Base-by-base conservation (phyloP, 1,284 basidiomycete genomes). In the Gastroboletus turbinatus region DNA sequence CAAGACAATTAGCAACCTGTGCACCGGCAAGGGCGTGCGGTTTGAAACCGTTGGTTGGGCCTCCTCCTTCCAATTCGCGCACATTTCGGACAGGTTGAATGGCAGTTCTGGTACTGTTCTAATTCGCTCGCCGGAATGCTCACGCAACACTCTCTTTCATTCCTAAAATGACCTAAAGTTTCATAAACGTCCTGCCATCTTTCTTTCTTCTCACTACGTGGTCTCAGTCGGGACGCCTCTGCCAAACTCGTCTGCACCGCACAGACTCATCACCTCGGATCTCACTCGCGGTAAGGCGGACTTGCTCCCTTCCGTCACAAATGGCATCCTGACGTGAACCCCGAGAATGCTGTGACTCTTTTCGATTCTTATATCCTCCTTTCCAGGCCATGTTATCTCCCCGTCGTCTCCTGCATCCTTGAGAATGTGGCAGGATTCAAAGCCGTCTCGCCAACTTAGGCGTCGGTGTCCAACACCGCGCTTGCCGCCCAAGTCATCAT, bases 161-260 rank as follows among this genome's bases (percentile, higher is more conserved):
- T 73, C 67, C 68, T 60, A 63, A 71, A 67, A 56, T 47, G 62
- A 66, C 49, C 63, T 60, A 71, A 65, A 71, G 68, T 73, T 69
- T 69, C 71, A 73, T 72, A 60, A 70, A 59, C 51, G 14, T 33
- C 47, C 38, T 60, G 42, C 40, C 55, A 62, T 58, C 46, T 62
- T 60, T 51, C 53, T 64, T 63, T 70, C 61, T 64, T 62, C 56
- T 65, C 64, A 60, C 64, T 65, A 60, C 53, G 44, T 50, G 50
- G 54, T 42, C 59, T 63, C 51, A 58, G 58, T 70, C 70, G 68
- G 68, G 60, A 64, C 77, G 57, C 23, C 59, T 67, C 71, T 76
- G 64, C 77, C 76, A 73, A 72, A 71, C 68, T 63, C 55, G 74
- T 67, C 63, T 66, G 68, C 68, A 68, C 65, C 52, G 67, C 69